Base-by-base conservation (phyloP, 805 yeast genomes). In the Pichia insulana region DNA sequence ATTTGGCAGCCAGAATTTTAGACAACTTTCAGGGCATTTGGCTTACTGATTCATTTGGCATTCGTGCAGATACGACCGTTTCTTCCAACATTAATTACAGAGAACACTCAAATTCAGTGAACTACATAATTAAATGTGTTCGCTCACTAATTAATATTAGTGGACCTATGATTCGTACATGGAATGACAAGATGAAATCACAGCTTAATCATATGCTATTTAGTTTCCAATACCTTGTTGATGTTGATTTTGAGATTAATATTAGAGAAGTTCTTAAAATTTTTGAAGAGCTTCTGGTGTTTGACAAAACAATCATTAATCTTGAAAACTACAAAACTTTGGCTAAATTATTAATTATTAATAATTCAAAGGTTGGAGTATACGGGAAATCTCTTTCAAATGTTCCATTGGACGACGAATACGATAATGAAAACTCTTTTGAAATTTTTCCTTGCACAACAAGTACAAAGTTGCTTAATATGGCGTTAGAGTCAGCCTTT, bases 91-190 rank as follows among this genome's bases (percentile, higher is more conserved):
- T 77, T 48, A 74, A 73, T 46, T 59, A 61, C 28, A 69, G 69
- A 18, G 61, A 59, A 26, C 67, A 49, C 27, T 49, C 51, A 19
- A 57, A 77, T 31, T 72, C 83, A 0, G 57, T 65, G 17, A 54
- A 65, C 1, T 61, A 69, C 0, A 52, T 78, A 8, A 65, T 70
- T 0, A 66, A 69, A 36, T 63, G 75, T 8, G 44, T 74, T 9
- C 64, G 70, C 44, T 57, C 68, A 4, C 43, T 80, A 5, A 61
- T 78, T 18, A 71, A 70, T 45, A 67, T 69, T 33, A 51, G 75
- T 17, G 89, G 90, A 1, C 90, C 90, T 2, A 71, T 68, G 43
- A 53, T 74, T 11, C 48, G 50, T 4, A 60, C 60, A 4, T 52
- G 75, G 47, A 56, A 58, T 3, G 30, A 44, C 2, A 41, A 45